Percentiles rank a stretch among this genome's conserved stretches.
Evolutionary conservation across 1,284 basidiomycete species (phyloP).

Genomic region (Malassezia caprae): DNA sequence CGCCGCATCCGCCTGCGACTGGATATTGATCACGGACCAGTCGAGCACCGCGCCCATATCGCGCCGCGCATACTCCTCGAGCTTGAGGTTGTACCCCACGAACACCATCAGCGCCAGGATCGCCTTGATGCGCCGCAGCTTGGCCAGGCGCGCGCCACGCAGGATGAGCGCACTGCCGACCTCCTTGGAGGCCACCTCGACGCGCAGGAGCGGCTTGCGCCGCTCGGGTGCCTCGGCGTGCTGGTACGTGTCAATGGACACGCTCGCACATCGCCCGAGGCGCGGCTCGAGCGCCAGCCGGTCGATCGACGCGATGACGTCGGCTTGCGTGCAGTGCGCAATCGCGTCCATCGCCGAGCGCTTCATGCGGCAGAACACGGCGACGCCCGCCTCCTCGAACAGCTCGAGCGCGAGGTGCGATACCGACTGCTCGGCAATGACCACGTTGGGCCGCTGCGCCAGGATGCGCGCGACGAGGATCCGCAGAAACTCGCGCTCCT

Average conservation of each 20-base stretch:
- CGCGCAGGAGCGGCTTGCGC: constrained; percentile 91
- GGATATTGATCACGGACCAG: constrained; percentile 13
- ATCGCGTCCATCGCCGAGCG: constrained; percentile 75
- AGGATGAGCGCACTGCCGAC: constrained; percentile 89
- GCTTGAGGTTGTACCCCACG: constrained; percentile 76
- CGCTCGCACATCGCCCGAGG: constrained; percentile 78
- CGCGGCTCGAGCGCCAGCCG: constrained; percentile 80
- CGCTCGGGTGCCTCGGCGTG: constrained; percentile 55
- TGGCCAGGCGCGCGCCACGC: constrained; percentile 73
- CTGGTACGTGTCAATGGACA: constrained; percentile 85
- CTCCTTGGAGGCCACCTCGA: constrained; percentile 73
- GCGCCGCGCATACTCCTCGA: constrained; percentile 88
- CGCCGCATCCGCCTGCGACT: constrained; percentile 11
- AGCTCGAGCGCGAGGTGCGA: constrained; percentile 82
- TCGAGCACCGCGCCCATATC: constrained; percentile 55
- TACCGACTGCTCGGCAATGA: constrained; percentile 83
- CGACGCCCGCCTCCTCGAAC: constrained; percentile 75
- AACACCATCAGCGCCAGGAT: constrained; percentile 83
- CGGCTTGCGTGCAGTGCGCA: constrained; percentile 84
- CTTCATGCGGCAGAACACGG: constrained; percentile 83
- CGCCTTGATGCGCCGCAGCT: constrained; percentile 74
- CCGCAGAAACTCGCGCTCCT: constrained; percentile 87
- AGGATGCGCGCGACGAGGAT: constrained; percentile 81
- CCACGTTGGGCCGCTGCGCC: constrained; percentile 78
- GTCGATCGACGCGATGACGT: constrained; percentile 89